phyloP scores from a whole-genome alignment of 192 early-diverging fungal genomes.

The Gamsiella multidivaricata region DNA sequence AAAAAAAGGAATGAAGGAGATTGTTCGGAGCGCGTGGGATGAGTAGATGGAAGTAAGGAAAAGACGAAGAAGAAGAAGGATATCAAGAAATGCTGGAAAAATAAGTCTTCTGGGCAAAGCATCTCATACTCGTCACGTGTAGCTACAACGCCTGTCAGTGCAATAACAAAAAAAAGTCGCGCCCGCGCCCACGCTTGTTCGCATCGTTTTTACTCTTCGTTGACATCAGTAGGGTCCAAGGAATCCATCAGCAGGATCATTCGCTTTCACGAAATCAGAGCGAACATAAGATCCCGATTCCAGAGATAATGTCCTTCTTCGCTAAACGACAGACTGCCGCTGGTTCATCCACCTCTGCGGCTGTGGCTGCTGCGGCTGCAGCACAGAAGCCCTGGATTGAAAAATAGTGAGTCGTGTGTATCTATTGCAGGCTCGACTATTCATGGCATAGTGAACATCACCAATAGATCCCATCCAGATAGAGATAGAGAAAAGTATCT shows the following conservation, averaged over 20 bases:
- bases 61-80: background rate
- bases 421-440: no score
- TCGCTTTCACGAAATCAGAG: background rate
- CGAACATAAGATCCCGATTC: background rate
- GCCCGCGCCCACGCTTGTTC: background rate
- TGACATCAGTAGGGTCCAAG: background rate
- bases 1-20: background rate
- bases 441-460: no score
- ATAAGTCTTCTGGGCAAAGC: background rate
- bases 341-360: conserved; percentile 18
- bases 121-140: background rate
- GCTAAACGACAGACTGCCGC: conserved; percentile 27
- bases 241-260: background rate
- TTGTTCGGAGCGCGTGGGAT: background rate
- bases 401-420: conserved; percentile 85
- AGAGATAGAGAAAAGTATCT: no score
- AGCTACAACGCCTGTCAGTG: background rate
- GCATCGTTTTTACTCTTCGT: background rate
- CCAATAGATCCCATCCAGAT: no score
- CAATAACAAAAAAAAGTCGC: conserved; percentile 4
- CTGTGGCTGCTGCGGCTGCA: conserved; percentile 24
- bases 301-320: conserved; percentile 32
- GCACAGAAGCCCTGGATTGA: conserved; percentile 85
- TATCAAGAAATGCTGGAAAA: background rate
- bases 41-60: background rate